Evolutionary conservation across 352 stramenopile species (phyloP), one percentile per base, ranked within the genome.

Genomic region (Phytophthora multivora): DNA sequence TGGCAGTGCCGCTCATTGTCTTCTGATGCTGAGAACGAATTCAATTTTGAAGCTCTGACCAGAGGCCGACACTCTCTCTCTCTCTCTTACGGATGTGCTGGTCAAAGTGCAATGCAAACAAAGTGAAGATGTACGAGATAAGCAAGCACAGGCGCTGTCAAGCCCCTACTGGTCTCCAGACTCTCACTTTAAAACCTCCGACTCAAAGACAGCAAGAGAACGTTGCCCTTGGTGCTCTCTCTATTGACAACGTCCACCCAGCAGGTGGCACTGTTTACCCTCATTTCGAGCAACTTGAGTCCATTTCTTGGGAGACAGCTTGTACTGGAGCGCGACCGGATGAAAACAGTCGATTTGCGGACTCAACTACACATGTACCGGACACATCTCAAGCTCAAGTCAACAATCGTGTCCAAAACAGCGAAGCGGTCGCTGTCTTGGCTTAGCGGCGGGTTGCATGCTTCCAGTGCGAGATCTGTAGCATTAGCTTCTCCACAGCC

Each of bases 141-240:
- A 60, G 49, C 55, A 66, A 70, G 62, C 62, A 45, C 55, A 59
- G 46, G 60, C 55, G 55, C 62, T 60, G 62, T 8, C 62, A 35
- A 55, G 62, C 55, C 42, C 62, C 49, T 70, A 70, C 62, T 65
- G 62, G 66, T 30, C n/a, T n/a, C n/a, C n/a, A n/a, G n/a, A n/a
- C 28, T 33, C 45, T 43, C 51, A 55, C 42, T 51, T 15, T 19
- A 7, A 35, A n/a, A n/a, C n/a, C 21, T 3, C 45, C 51, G 23
- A 58, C 54, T 59, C 30, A 59, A 65, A 70, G 39, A 30, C 59
- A 41, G 33, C 25, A 30, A n/a, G 19, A 33, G 30, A 25, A 53
- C n/a, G 31, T n/a, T 3, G 5, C 36, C 13, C 28, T 58, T 10
- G 9, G 19, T 50, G 19, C 55, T 60, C 55, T 60, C 21, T 23